Percentiles rank a stretch among this genome's conserved stretches.
These are phyloP conservation scores for Amanita muscaria DNA, from an alignment of 768 basidiomycete species.

Conservation along the genomic window DNA sequence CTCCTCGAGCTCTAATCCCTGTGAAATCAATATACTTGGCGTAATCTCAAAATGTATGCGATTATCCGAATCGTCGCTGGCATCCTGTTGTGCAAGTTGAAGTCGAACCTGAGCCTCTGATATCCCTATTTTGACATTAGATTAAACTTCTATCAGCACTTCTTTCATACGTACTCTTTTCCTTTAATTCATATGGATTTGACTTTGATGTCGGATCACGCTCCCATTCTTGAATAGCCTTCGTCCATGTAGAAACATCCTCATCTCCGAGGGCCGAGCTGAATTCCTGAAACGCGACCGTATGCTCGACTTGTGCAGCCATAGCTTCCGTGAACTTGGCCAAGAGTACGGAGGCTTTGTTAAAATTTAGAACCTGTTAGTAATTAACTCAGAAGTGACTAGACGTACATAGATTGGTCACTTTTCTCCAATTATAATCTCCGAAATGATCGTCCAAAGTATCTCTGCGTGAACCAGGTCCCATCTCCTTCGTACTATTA, in stretches of 20 bases:
- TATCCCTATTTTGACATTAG: constrained; percentile 5
- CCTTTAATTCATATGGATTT: constrained; percentile 15
- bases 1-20: constrained; percentile 26
- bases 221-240: constrained; percentile 16
- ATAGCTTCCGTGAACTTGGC: constrained; percentile 11
- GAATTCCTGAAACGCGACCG: constrained; percentile 11
- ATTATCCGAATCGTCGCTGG: background rate
- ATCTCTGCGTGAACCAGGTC: background rate
- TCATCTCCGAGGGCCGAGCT: background rate
- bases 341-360: constrained; percentile 9
- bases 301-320: constrained; percentile 1
- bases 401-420: background rate
- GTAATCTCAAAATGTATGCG: constrained; percentile 12
- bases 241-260: constrained; percentile 13
- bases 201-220: constrained; percentile 10
- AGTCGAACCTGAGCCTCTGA: constrained; percentile 13
- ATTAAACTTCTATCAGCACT: background rate
- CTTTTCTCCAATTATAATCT: background rate
- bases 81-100: constrained; percentile 18
- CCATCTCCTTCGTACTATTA: background rate
- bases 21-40: constrained; percentile 19
- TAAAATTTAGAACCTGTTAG: no score
- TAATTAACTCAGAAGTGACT: no score
- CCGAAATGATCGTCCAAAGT: background rate
- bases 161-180: constrained; percentile 2